Evolutionary conservation across 768 basidiomycete species (phyloP).

Genomic region (Suillus plorans): DNA sequence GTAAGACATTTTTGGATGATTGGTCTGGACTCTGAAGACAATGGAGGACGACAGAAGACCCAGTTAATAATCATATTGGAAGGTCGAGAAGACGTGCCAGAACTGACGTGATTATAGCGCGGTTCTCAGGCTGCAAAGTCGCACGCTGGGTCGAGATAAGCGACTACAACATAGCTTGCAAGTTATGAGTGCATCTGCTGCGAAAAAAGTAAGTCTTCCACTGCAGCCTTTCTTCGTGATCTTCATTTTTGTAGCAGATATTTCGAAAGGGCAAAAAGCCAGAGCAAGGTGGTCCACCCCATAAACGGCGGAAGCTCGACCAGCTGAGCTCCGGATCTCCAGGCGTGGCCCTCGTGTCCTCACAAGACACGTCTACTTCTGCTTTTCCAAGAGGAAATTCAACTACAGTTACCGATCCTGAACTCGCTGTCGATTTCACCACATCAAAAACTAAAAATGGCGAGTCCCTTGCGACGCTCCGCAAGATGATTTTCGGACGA

Average conservation of each 20-base stretch:
- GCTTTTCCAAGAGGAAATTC: constrained; percentile 9
- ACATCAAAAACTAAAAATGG: constrained; percentile 40
- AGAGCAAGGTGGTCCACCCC: constrained; percentile 7
- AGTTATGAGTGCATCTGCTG: neutral
- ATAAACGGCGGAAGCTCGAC: constrained; percentile 22
- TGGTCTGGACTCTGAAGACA: neutral
- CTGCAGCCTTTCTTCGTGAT: neutral
- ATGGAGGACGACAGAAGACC: neutral
- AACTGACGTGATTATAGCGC: constrained; percentile 1
- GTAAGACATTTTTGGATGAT: constrained; percentile 17
- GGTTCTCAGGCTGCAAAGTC: neutral
- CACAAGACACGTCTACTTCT: constrained; percentile 6
- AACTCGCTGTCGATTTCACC: constrained; percentile 19
- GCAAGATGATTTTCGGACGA: constrained; percentile 54
- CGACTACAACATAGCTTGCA: neutral
- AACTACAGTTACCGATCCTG: neutral
- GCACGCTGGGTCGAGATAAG: neutral
- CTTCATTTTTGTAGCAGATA: neutral
- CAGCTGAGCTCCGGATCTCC: neutral
- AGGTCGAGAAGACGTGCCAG: neutral
- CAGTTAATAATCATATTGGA: neutral
- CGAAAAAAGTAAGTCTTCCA: neutral
- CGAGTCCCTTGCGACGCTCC: constrained; percentile 46
- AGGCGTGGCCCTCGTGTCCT: neutral
- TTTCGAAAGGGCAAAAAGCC: neutral